phyloP scores from a whole-genome alignment of 495 filamentous ascomycete species.

The Chaetomium fimeti region DNA sequence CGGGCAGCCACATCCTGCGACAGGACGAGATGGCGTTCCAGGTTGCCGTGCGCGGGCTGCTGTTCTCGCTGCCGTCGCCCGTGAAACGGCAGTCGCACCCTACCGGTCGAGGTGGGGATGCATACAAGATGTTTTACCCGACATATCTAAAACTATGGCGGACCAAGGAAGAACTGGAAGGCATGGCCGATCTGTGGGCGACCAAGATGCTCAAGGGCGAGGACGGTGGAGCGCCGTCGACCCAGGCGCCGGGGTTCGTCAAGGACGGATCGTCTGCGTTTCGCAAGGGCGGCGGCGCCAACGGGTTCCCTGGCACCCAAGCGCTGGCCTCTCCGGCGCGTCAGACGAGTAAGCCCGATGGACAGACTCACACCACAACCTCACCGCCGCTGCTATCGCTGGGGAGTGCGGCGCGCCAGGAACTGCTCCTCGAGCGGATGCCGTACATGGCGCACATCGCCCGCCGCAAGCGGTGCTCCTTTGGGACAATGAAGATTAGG shows the following conservation, averaged over 20 bases:
- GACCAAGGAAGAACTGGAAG: constrained; percentile 72
- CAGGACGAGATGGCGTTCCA: constrained; percentile 94
- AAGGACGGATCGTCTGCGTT: constrained; percentile 47
- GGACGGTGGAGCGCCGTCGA: constrained; percentile 27
- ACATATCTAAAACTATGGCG: constrained; percentile 73
- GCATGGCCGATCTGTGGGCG: constrained; percentile 65
- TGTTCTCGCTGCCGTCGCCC: constrained; percentile 79
- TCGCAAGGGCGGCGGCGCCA: constrained; percentile 27
- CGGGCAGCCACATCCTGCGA: constrained; percentile 68
- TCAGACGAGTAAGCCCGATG: constrained; percentile 10
- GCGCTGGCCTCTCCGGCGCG: background rate
- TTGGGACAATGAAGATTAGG: constrained; percentile 34
- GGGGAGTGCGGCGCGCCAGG: constrained; percentile 62
- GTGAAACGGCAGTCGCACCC: constrained; percentile 64
- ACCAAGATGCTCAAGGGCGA: constrained; percentile 54
- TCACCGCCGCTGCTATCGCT: constrained; percentile 47
- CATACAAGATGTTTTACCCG: constrained; percentile 86
- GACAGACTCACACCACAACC: constrained; percentile 15
- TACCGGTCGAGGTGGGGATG: constrained; percentile 51
- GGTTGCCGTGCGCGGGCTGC: constrained; percentile 74
- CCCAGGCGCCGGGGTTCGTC: constrained; percentile 15
- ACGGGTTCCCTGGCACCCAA: constrained; percentile 14
- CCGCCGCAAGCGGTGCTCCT: constrained; percentile 35
- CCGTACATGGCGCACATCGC: constrained; percentile 77
- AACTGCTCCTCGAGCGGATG: constrained; percentile 76